phyloP scores from a whole-genome alignment of 768 basidiomycete species.

The Psilocybe tampanensis region DNA sequence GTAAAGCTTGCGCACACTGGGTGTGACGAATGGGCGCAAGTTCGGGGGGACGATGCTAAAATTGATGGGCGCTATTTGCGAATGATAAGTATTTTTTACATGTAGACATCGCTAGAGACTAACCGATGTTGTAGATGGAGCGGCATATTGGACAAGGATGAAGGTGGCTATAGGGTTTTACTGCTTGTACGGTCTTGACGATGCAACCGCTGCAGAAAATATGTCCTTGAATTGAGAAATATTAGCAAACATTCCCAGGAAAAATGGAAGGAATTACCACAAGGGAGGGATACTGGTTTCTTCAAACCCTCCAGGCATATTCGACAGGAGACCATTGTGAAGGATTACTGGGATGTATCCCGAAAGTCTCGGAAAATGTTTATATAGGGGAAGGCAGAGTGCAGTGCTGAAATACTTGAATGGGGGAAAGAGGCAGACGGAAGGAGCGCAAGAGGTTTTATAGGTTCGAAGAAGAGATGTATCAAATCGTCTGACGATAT shows the following conservation, averaged over 20 bases:
- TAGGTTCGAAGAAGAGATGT: constrained; percentile 3
- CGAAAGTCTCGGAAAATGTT: constrained; percentile 16
- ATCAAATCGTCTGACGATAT: constrained; percentile 9
- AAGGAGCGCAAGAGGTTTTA: constrained; percentile 2
- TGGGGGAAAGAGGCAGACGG: constrained; percentile 1
- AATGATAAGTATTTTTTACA: not conserved
- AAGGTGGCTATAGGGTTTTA: constrained; percentile 45
- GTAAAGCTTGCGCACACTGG: constrained; percentile 58
- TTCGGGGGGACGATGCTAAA: constrained; percentile 54
- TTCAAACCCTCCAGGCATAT: constrained; percentile 62
- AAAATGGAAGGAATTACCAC: constrained; percentile 45
- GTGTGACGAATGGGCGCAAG: constrained; percentile 57
- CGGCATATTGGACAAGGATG: constrained; percentile 65
- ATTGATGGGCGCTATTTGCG: constrained; percentile 47
- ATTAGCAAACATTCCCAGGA: not conserved
- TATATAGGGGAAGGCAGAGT: not conserved
- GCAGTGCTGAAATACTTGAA: not conserved
- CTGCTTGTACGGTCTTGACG: constrained; percentile 47
- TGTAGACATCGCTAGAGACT: constrained; percentile 15
- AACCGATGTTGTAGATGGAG: constrained; percentile 56
- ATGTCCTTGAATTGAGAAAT: constrained; percentile 44
- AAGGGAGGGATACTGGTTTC: constrained; percentile 61
- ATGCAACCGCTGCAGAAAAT: constrained; percentile 68
- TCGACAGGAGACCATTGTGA: constrained; percentile 51
- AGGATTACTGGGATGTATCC: constrained; percentile 7